These are phyloP conservation scores for Tylopilus cervinicoccineus DNA, from an alignment of 768 basidiomycete genomes.

Conservation along the genomic window DNA sequence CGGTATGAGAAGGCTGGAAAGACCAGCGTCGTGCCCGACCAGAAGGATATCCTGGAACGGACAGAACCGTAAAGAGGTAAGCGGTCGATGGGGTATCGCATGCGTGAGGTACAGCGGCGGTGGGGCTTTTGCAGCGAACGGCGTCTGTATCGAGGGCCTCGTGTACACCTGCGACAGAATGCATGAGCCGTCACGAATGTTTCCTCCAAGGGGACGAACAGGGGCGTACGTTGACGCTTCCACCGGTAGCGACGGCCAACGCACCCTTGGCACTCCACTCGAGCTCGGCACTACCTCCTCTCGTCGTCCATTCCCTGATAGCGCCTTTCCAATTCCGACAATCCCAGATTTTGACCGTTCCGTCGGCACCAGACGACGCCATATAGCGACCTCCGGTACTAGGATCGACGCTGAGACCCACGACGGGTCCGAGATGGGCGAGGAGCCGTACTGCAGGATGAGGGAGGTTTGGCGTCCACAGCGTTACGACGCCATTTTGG, in stretches of 20 bases:
- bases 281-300: conserved; percentile 64
- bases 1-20: conserved; percentile 86
- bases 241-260: conserved; percentile 77
- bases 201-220: background rate
- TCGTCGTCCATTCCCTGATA: conserved; percentile 72
- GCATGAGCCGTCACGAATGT: background rate
- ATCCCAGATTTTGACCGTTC: conserved; percentile 94
- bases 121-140: conserved; percentile 42
- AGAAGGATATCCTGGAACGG: conserved; percentile 87
- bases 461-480: conserved; percentile 95
- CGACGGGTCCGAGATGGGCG: conserved; percentile 86
- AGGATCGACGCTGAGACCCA: conserved; percentile 77
- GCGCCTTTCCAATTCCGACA: conserved; percentile 92
- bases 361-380: conserved; percentile 86
- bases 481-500: conserved; percentile 90
- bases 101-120: conserved; percentile 91
- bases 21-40: conserved; percentile 71
- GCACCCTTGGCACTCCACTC: conserved; percentile 87
- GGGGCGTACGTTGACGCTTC: conserved; percentile 70
- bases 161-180: conserved; percentile 60
- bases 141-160: conserved; percentile 57
- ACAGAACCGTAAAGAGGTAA: conserved; percentile 74
- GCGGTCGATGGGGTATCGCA: conserved; percentile 73
- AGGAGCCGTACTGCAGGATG: conserved; percentile 90
- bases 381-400: conserved; percentile 85